Evolutionary conservation across 2,329 filamentous ascomycete species (phyloP).

Genomic region (Colletotrichum endophyticum): DNA sequence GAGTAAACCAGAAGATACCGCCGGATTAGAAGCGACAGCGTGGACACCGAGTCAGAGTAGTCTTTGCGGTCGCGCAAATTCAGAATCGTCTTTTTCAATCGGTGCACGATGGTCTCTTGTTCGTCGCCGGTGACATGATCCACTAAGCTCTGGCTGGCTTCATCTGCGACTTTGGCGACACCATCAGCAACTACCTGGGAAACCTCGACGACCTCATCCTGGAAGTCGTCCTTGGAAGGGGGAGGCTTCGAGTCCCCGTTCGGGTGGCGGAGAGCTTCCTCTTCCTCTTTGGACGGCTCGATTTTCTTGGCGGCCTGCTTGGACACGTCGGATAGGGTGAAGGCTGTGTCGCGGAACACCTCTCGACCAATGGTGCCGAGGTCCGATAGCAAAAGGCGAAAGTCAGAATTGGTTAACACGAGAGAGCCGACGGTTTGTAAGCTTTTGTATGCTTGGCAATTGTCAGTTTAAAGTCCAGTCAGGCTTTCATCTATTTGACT

Average conservation of each 20-base stretch:
- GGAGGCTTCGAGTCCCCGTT: conserved; percentile 32
- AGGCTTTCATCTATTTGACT: background rate
- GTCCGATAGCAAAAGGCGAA: conserved; percentile 84
- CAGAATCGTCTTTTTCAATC: conserved; percentile 77
- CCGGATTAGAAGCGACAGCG: conserved; percentile 75
- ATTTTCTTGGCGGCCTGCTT: conserved; percentile 75
- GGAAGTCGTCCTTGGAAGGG: conserved; percentile 68
- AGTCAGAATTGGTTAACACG: conserved; percentile 89
- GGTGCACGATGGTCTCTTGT: conserved; percentile 72
- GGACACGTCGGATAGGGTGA: conserved; percentile 77
- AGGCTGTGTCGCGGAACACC: conserved; percentile 86
- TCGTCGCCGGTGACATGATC: conserved; percentile 78
- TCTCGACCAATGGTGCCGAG: conserved; percentile 79
- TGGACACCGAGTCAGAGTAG: conserved; percentile 87
- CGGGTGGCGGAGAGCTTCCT: conserved; percentile 52
- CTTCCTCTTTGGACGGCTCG: conserved; percentile 69
- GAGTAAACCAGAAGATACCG: conserved; percentile 82
- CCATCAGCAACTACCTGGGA: conserved; percentile 59
- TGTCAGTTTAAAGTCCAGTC: conserved; percentile 24
- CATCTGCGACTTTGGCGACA: conserved; percentile 54
- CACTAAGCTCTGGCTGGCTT: conserved; percentile 72
- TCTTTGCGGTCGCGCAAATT: conserved; percentile 78
- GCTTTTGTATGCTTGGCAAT: conserved; percentile 72
- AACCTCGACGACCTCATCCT: conserved; percentile 60
- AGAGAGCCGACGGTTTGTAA: conserved; percentile 82